Percentiles rank a stretch among this genome's conserved stretches.
Conservation (phyloP, 306 rosid genomes). For the Quercus aquifolioides region DNA sequence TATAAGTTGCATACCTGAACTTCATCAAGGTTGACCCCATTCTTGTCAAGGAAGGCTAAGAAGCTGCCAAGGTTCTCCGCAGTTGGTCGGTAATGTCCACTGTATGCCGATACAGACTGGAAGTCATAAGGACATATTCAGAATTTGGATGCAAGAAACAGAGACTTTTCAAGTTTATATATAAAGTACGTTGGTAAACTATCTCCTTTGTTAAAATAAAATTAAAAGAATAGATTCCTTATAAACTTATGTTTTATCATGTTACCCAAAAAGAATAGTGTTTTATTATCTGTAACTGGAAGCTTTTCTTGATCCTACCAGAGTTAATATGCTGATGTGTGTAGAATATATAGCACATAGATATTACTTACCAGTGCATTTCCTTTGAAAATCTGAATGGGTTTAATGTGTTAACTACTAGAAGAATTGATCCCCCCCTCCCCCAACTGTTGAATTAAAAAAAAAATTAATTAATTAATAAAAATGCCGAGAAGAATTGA, state of each 20-base stretch:
- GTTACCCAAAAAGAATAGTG: no score
- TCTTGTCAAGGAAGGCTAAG: slow-evolving; percentile 36
- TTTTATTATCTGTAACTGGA: not conserved
- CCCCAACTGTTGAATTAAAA: no score
- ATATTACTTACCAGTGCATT: not conserved
- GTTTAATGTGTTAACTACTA: not conserved
- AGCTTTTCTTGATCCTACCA: not conserved
- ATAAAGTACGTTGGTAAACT: not conserved
- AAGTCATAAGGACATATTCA: not conserved
- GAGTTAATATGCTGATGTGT: not conserved
- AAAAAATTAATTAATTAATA: no score
- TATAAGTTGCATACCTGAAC: slow-evolving; percentile 27
- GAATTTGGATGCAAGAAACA: not conserved
- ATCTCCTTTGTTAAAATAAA: not conserved
- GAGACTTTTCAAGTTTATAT: not conserved
- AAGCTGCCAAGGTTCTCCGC: slow-evolving; percentile 34
- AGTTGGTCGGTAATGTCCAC: slow-evolving; percentile 46
- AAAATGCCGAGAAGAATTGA: no score
- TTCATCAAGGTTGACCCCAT: slow-evolving; percentile 27
- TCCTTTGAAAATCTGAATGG: not conserved
- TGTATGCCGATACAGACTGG: slow-evolving; percentile 42
- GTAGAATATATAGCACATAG: not conserved
- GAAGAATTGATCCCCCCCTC: not conserved
- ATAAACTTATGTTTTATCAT: not conserved
- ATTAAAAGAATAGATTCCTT: not conserved